Base-by-base conservation (phyloP, 352 stramenopile genomes). In the Saprolegnia diclina region DNA sequence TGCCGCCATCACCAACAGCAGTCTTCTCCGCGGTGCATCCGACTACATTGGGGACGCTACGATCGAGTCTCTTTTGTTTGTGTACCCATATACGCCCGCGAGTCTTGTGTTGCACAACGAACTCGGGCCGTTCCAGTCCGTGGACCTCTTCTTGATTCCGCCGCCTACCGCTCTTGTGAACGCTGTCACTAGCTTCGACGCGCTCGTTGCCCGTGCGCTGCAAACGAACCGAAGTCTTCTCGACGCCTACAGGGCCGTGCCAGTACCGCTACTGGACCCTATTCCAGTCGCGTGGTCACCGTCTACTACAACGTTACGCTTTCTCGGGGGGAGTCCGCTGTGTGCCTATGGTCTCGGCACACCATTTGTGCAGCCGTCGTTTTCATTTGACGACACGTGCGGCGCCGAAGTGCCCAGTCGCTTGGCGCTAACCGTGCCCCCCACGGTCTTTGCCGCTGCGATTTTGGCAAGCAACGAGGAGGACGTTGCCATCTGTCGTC, bases 331-430 rank as follows among this genome's bases (percentile, higher is more conserved):
- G 1, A 22, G 13, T 22, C 52, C 52, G 2, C 19, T 24, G 13
- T 59, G 52, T 40, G 35, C 7, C 1, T 35, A 19, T 14, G 35
- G 13, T 18, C 24, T n/a, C 11, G 52, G 11, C 24, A 59, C 52
- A 16, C 10, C 52, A 1, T 59, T 13, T 59, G 52, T 59, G 35
- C 52, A 59, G 35, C 24, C 52, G 52, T 59, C 52, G 35, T 59
- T 40, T 59, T 2, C 52, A 40, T 59, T 59, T 22, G n/a, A 59
- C 35, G 52, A 59, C 19, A n/a, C 35, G n/a, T 59, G 52, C 35
- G n/a, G 13, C 2, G 11, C 24, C 16, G 11, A 18, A 22, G 13
- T 21, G 19, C n/a, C 52, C 24, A 35, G 24, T 59, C 13, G 13
- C 13, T 21, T 59, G 35, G 35, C n/a, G 35, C 24, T 59, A 22